Base-by-base conservation (phyloP, 192 early-diverging fungal genomes). In the Bifiguratus adelaidae region DNA sequence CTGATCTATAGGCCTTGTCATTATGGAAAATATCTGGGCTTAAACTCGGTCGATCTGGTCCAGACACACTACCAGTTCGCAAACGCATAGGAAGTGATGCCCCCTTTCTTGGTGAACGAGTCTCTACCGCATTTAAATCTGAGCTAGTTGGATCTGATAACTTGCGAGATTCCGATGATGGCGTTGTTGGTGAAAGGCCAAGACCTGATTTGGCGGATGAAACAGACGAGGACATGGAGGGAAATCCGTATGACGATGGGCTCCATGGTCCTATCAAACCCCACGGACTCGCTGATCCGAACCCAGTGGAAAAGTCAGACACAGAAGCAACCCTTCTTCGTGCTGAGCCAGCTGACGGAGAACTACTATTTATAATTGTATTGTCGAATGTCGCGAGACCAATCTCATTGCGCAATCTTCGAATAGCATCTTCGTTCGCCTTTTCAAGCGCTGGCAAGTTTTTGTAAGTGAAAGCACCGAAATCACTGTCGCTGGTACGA, bases 391-490 rank as follows among this genome's bases (percentile, higher is more conserved):
- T 65, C 1, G 61, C 63, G 15, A 68, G 48, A 0, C 63, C 60
- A 38, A 53, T 60, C 28, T 88, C 86, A 6, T 70, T 78, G 25
- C 84, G 74, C 16, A 97, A 63, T 63, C 85, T 89, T 22, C 77
- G 56, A 19, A 97, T 82, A 28, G 88, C 70, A 45, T 91, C 80
- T 48, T 84, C 78, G 55, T 97, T 97, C 11, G 89, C 92, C 42
- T 91, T 86, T 47, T 91, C 94, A 1, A 97, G 71, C 15, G 80
- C 67, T 2, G 81, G 83, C 32, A 97, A 48, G 58, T 97, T 97
- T 44, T 92, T 94, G 70, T 85, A 95, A 5, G 78, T 82, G 61
- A 92, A 91, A 8, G 88, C 80, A 20, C 94, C 94, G 73, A 97
- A 97, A 51, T 91, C 80, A 8, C 67, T 65, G n/a, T 41, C 43